phyloP scores from a whole-genome alignment of 2,329 filamentous ascomycete genomes.

The Colletotrichum tofieldiae region DNA sequence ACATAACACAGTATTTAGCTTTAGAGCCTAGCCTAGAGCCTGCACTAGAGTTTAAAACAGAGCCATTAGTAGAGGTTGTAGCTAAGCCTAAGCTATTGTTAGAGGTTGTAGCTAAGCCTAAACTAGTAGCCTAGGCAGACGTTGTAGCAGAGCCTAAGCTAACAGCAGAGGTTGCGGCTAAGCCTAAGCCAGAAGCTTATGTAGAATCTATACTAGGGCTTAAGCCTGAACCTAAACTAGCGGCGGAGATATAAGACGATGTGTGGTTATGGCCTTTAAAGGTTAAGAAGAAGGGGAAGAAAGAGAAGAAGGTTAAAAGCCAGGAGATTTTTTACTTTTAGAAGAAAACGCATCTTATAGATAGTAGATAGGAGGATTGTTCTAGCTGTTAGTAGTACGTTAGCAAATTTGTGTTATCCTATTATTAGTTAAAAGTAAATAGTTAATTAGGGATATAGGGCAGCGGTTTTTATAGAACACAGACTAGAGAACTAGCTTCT shows the following conservation, averaged over 20 bases:
- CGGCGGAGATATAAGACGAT: background rate
- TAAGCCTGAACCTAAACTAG: background rate
- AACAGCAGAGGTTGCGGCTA: too few species aligned
- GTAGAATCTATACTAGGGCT: slow-evolving; percentile 1
- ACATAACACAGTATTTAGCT: too few species aligned
- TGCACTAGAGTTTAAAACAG: background rate
- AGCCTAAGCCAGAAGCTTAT: too few species aligned
- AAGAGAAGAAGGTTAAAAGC: background rate
- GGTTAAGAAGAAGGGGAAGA: background rate
- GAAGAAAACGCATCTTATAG: slow-evolving; percentile 6
- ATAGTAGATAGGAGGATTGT: slow-evolving; percentile 1
- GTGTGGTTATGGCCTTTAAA: background rate
- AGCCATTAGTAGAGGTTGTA: background rate
- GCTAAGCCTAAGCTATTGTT: too few species aligned
- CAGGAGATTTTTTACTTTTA: background rate
- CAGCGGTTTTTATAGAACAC: background rate
- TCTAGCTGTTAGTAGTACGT: slow-evolving; percentile 1
- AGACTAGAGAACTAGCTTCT: slow-evolving; percentile 13
- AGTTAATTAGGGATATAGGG: background rate
- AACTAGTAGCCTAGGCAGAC: background rate
- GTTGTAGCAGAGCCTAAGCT: too few species aligned
- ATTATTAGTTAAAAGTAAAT: background rate
- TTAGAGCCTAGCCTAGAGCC: too few species aligned
- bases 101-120: background rate
- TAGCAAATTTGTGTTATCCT: background rate